Evolutionary conservation across 176 grass and related monocot genomes (phyloP), one percentile per base, ranked within the genome.

Genomic region (Olyra latifolia): DNA sequence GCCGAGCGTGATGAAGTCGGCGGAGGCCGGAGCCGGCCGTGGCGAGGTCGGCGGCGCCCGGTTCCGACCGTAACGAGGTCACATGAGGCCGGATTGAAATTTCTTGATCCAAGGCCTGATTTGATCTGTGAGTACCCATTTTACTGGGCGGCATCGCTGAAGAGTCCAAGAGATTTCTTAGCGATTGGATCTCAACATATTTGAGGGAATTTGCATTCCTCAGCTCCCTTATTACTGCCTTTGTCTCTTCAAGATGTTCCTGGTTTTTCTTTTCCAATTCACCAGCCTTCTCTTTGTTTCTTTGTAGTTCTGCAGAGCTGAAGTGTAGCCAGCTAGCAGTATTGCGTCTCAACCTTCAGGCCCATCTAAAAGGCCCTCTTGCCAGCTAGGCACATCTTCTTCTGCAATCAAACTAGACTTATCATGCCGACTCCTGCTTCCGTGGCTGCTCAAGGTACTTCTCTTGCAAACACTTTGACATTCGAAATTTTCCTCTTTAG

Each of bases 261-360:
- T 94, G 78, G 54, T 86, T 97, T 87, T 84, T 93, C 81, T 84
- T 89, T 83, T 97, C 91, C 70, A 91, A 47, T 66, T 90, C 94
- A 25, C 61, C 66, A 93, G 91, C 74, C 74, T 85, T 79, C 59
- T 89, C 80, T 87, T 94, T 30, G 91, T 93, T 79, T 90, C 91
- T 85, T 91, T 91, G 85, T 94, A 91, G 79, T 83, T 94, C 39
- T 12, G 83, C 28, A 94, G 82, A 83, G 90, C 61, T 35, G 82
- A 78, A 74, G 82, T 94, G 83, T 90, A 97, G 17, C 92, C 91
- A 76, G 87, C 82, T 62, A 91, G 49, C 53, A 93, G 59, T 57
- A 84, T 79, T 30, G 83, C 75, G 53, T 94, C 91, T 78, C 80
- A 77, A 63, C 89, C 86, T 83, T 94, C 94, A 64, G 88, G 68